phyloP scores from a whole-genome alignment of 2,329 filamentous ascomycete species.

The Lachnellula arida region DNA sequence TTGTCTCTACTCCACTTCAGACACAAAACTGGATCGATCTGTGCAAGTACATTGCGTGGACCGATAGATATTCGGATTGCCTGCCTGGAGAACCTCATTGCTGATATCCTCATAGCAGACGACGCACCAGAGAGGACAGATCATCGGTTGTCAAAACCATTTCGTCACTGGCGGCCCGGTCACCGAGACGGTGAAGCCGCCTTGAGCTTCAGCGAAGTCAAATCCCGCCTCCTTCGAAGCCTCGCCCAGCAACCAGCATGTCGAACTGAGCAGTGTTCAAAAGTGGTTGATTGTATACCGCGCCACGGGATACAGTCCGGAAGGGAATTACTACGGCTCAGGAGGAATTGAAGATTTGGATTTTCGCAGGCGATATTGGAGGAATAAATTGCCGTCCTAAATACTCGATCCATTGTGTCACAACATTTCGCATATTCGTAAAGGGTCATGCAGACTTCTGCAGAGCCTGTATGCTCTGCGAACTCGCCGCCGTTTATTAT shows the following conservation, averaged over 20 bases:
- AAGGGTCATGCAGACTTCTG: constrained; percentile 25
- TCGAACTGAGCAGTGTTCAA: not conserved
- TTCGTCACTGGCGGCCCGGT: no score
- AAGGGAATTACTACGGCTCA: not conserved
- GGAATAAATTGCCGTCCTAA: not conserved
- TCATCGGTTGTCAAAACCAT: no score
- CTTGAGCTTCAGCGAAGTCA: not conserved
- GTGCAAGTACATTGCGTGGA: not conserved
- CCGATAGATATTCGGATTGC: not conserved
- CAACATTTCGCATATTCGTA: constrained; percentile 4
- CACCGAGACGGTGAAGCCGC: not conserved
- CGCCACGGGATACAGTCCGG: not conserved
- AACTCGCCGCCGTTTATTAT: constrained; percentile 32
- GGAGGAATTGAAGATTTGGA: not conserved
- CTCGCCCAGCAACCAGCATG: not conserved
- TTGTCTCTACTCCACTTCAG: not conserved
- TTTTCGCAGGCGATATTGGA: not conserved
- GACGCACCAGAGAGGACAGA: not conserved
- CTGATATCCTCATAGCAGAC: not conserved
- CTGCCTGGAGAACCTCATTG: not conserved
- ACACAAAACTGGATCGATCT: not conserved
- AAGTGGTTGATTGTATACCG: not conserved
- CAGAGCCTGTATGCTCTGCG: constrained; percentile 27
- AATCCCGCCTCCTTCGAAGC: not conserved
- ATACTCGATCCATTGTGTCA: not conserved